Evolutionary conservation across 176 grass and related monocot species (phyloP).

Genomic region (Tuctoria greenei): DNA sequence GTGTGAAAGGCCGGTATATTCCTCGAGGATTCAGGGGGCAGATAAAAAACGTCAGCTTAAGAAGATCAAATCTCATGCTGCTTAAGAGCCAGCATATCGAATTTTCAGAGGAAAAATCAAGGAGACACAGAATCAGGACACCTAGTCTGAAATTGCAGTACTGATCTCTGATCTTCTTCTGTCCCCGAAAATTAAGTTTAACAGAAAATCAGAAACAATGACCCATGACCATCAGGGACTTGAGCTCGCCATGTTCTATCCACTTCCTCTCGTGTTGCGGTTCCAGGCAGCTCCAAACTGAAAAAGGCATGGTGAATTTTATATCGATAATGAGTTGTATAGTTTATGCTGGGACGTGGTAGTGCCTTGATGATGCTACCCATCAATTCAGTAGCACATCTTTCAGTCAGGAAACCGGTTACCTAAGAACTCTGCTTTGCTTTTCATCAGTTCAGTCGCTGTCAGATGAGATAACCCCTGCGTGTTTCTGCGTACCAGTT

Average conservation of each 20-base stretch:
- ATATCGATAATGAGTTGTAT: constrained; percentile 11
- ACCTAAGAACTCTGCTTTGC: not conserved
- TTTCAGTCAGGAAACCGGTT: not conserved
- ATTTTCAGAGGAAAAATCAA: constrained; percentile 7
- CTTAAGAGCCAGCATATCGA: constrained; percentile 34
- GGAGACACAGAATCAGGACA: not conserved
- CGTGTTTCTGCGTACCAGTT: constrained; percentile 32
- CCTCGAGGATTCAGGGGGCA: constrained; percentile 31
- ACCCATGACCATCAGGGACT: not conserved
- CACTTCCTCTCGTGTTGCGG: constrained; percentile 6
- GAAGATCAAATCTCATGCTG: constrained; percentile 6
- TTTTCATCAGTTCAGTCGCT: constrained; percentile 29
- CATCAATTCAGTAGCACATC: constrained; percentile 9
- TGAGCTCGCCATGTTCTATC: constrained; percentile 33
- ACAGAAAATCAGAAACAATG: constrained; percentile 30
- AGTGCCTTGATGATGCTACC: constrained; percentile 34
- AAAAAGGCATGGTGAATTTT: not conserved
- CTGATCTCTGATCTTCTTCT: not conserved
- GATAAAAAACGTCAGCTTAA: constrained; percentile 21
- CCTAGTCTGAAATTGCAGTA: constrained; percentile 5
- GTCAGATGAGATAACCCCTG: constrained; percentile 18
- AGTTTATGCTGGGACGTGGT: constrained; percentile 20
- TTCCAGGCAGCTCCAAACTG: constrained; percentile 22
- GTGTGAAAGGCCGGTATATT: constrained; percentile 38
- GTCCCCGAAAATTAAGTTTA: not conserved